Evolutionary conservation across 768 basidiomycete species (phyloP), one percentile per base, ranked within the genome.

Genomic region (Pisolithus tinctorius): DNA sequence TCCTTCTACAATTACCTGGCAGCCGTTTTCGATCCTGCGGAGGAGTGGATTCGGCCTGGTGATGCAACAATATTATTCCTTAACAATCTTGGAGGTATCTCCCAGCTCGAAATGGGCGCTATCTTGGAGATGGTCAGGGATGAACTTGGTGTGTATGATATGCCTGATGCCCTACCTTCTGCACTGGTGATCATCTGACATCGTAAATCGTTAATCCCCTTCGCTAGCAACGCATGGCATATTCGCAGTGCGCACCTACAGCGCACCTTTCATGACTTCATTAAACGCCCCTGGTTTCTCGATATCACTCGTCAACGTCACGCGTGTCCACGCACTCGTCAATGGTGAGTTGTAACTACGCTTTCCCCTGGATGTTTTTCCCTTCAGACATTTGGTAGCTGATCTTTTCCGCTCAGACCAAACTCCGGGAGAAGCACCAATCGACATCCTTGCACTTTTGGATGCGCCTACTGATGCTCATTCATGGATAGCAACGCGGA

Each of bases 211-310:
- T 27, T 45, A 6, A 5, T 4, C 4, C 38, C 11, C 25, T 43
- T 11, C 4, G 34, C 20, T 43, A 77, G 72, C 55, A 5, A 55
- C 51, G 1, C 47, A 56, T 9, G 45, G 61, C 23, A 66, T 79
- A 29, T 52, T 58, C 40, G 78, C 74, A 0, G 54, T 60, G 14
- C 65, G 79, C 16, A 67, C 79, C 9, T 78, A 78, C 58, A 63
- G 67, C 6, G 74, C 77, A 4, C 62, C 74, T 2, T 82, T 74
- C 62, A 81, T 82, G 78, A 80, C 80, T 2, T 79, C 78, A 7
- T 71, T 82, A 53, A 81, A 81, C 58, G 77, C 77, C n/a, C 80
- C 81, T 1, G 79, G 79, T 25, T 76, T 81, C 58, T 80, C 78
- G 2, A 62, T 80, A 39, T 78, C 77, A 14, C 59, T 80, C 4